Conservation (phyloP, 2,329 filamentous ascomycete genomes). For the Shiraia sp. region DNA sequence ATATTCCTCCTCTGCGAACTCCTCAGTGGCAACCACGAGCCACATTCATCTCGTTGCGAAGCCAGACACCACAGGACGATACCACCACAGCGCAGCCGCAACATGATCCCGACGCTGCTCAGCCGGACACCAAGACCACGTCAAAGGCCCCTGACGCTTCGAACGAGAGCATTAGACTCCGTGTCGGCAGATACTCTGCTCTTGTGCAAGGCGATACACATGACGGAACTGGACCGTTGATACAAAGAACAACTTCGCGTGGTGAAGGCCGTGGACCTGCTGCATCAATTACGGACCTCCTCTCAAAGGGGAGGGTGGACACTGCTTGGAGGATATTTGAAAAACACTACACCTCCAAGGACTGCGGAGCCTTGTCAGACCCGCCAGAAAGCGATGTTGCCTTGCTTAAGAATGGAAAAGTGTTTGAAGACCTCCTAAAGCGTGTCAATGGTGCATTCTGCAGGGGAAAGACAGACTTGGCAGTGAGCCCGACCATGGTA, state of each 20-base stretch:
- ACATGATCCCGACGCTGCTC: background rate
- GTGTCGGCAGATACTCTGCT: slow-evolving; percentile 23
- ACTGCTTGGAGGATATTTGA: slow-evolving; percentile 37
- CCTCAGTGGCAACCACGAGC: slow-evolving; percentile 38
- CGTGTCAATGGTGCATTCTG: slow-evolving; percentile 21
- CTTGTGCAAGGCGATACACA: slow-evolving; percentile 6
- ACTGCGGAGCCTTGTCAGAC: slow-evolving; percentile 31
- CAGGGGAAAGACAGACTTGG: slow-evolving; percentile 5
- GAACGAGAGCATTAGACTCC: background rate
- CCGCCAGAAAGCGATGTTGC: slow-evolving; percentile 23
- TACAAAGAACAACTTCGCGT: too few relatives aligned
- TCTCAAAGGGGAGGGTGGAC: slow-evolving; percentile 10
- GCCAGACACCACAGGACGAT: slow-evolving; percentile 8
- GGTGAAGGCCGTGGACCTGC: slow-evolving; percentile 1
- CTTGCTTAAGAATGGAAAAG: slow-evolving; percentile 15
- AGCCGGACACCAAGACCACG: too few relatives aligned
- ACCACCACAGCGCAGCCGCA: slow-evolving; percentile 10
- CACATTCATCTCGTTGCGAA: slow-evolving; percentile 37
- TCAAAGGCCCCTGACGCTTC: too few relatives aligned
- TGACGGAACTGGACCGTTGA: background rate
- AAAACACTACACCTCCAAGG: slow-evolving; percentile 29
- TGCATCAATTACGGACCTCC: slow-evolving; percentile 5
- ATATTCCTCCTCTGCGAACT: slow-evolving; percentile 7
- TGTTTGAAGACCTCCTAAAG: slow-evolving; percentile 29
- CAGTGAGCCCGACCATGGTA: slow-evolving; percentile 25